Base-by-base conservation (phyloP, 1,284 basidiomycete species). In the Leccinum solheimii region DNA sequence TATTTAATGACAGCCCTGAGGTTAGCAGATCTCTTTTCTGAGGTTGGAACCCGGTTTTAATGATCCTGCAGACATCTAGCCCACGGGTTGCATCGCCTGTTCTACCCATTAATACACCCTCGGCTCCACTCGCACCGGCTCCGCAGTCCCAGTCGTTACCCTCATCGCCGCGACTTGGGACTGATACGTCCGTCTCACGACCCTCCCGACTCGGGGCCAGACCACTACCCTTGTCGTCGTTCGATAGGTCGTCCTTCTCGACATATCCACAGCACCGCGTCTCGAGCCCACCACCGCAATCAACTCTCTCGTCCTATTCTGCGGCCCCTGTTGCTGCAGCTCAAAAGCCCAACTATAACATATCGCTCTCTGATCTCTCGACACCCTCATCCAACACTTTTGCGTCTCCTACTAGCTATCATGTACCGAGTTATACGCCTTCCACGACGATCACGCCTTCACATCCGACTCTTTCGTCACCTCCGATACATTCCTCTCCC, bases 321-420 rank as follows among this genome's bases (percentile, higher is more conserved):
- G 60, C 60, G 30, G 58, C 55, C n/a, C 55, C 67, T 32, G 55
- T 61, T 48, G 58, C 66, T 43, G 38, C 69, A 40, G 62, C 71
- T 51, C 67, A 72, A n/a, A 80, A 76, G 63, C 83, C 84, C 16
- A 86, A 85, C 65, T 86, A 86, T 64, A 83, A 85, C 61, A 75
- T 85, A 60, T 76, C 78, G 4, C 66, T 83, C 16, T 63, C 77
- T 61, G 62, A 65, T 58, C 10, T 66, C 66, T 50, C 63, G 62
- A 55, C 61, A 63, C 30, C 66, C 55, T 55, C 66, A 56, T 38
- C 72, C 10, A 64, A 58, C 55, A 55, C 55, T 26, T 52, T 62
- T 49, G 7, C 70, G 10, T 30, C 63, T 34, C 56, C 60, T 32
- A 48, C 62, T 5, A 67, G 60, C 30, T 65, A 68, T 43, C 55